phyloP scores from a whole-genome alignment of 176 grass and related monocot genomes.

The Avena insularis region DNA sequence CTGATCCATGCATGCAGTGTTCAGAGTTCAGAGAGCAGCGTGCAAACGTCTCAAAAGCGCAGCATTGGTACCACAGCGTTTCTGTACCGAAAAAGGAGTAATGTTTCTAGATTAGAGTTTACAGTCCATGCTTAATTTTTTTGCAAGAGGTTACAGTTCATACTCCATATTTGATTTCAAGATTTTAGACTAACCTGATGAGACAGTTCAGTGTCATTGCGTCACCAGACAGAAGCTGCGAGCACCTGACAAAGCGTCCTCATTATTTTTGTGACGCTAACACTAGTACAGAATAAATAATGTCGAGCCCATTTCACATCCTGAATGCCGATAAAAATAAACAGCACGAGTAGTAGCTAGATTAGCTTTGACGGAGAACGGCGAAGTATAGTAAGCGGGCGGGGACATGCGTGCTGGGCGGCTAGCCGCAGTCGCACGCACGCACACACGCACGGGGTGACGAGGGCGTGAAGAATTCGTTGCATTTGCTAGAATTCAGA shows the following conservation, averaged over 20 bases:
- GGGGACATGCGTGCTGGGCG: slow-evolving; percentile 30
- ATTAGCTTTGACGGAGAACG: neutral
- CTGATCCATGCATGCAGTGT: slow-evolving; percentile 23
- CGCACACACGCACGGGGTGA: slow-evolving; percentile 2
- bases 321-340: neutral
- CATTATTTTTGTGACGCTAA: neutral
- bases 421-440: neutral
- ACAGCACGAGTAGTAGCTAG: neutral
- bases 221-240: neutral
- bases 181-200: neutral
- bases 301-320: neutral
- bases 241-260: slow-evolving; percentile 27
- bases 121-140: too few species aligned
- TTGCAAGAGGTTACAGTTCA: too few species aligned
- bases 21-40: slow-evolving; percentile 9
- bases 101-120: neutral
- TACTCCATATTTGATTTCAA: neutral
- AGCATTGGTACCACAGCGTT: neutral
- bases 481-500: slow-evolving; percentile 55
- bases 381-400: slow-evolving; percentile 44
- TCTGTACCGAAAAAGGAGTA: slow-evolving; percentile 26
- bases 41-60: slow-evolving; percentile 44
- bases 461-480: neutral
- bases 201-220: neutral
- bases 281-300: neutral